phyloP scores from a whole-genome alignment of 352 stramenopile species.

The Globisporangium spinosum region DNA sequence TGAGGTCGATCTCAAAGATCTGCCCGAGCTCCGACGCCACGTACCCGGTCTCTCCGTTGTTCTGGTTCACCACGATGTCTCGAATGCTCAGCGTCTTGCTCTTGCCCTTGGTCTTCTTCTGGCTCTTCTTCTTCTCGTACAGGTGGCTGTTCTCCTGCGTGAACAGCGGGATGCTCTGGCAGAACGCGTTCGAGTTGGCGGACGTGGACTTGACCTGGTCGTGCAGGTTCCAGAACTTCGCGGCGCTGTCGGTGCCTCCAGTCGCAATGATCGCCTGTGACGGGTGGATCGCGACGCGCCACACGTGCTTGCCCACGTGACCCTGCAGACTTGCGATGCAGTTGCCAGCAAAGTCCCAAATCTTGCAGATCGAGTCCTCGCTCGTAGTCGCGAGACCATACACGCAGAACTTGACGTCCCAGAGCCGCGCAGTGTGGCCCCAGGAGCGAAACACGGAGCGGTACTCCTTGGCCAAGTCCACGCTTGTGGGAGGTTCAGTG shows the following conservation, averaged over 20 bases:
- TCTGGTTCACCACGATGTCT: constrained; percentile 40
- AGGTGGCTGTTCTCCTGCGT: background rate
- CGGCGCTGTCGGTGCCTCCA: constrained; percentile 69
- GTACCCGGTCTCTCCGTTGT: constrained; percentile 34
- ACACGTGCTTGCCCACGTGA: constrained; percentile 74
- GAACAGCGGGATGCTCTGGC: constrained; percentile 18
- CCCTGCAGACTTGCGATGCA: constrained; percentile 75
- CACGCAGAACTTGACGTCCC: constrained; percentile 76
- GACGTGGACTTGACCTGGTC: constrained; percentile 51
- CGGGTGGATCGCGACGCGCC: constrained; percentile 67
- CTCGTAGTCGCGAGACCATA: constrained; percentile 53
- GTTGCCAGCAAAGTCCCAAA: constrained; percentile 57
- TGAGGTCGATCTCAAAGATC: constrained; percentile 46
- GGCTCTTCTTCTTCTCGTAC: constrained; percentile 4
- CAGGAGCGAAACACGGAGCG: constrained; percentile 64
- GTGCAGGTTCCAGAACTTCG: constrained; percentile 75
- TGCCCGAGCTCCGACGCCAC: constrained; percentile 62
- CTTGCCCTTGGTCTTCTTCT: constrained; percentile 29
- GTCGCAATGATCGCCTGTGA: constrained; percentile 45
- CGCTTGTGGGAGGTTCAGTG: background rate
- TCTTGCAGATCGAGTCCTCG: constrained; percentile 73
- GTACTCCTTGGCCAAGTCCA: constrained; percentile 30
- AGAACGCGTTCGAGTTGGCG: constrained; percentile 14
- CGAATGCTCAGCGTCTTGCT: constrained; percentile 33
- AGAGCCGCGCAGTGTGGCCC: constrained; percentile 81